Evolutionary conservation across 768 basidiomycete genomes (phyloP).

Genomic region (Dacryopinax spathularia): DNA sequence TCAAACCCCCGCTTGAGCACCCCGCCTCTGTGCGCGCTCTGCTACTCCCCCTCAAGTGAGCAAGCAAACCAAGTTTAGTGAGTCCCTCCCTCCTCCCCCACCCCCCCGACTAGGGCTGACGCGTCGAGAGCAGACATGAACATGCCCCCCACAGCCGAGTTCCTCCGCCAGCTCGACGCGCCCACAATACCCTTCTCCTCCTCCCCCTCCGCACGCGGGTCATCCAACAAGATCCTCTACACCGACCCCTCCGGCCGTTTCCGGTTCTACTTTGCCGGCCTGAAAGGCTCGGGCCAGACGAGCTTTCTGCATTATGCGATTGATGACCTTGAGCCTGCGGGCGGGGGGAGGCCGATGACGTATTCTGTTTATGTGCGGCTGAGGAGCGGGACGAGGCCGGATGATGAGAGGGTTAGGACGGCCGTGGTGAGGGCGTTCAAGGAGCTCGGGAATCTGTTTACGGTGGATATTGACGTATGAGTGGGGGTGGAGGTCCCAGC

Average conservation of each 20-base stretch:
- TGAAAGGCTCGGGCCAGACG: background rate
- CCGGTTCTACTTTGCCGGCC: constrained; percentile 1
- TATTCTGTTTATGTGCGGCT: background rate
- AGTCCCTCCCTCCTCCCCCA: no score
- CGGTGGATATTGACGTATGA: constrained; percentile 1
- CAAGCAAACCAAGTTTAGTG: no score
- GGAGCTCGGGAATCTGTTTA: background rate
- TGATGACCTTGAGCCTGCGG: background rate
- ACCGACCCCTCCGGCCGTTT: constrained; percentile 1
- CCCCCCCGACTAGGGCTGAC: no score
- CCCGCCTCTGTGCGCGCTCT: no score
- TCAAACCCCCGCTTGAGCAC: no score
- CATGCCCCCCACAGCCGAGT: background rate
- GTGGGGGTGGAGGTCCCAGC: background rate
- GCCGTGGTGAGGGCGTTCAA: background rate
- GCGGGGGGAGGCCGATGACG: background rate
- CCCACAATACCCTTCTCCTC: constrained; percentile 3
- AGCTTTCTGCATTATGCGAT: background rate
- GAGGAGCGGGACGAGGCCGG: background rate
- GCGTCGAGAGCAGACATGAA: background rate
- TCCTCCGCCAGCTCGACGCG: constrained; percentile 3
- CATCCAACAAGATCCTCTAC: constrained; percentile 2
- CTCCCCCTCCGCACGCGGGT: background rate
- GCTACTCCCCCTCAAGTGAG: no score
- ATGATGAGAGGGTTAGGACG: background rate